Evolutionary conservation across 23 red algal genomes (phyloP), one percentile per base, ranked within the genome.

Genomic region (Gracilaria domingensis): DNA sequence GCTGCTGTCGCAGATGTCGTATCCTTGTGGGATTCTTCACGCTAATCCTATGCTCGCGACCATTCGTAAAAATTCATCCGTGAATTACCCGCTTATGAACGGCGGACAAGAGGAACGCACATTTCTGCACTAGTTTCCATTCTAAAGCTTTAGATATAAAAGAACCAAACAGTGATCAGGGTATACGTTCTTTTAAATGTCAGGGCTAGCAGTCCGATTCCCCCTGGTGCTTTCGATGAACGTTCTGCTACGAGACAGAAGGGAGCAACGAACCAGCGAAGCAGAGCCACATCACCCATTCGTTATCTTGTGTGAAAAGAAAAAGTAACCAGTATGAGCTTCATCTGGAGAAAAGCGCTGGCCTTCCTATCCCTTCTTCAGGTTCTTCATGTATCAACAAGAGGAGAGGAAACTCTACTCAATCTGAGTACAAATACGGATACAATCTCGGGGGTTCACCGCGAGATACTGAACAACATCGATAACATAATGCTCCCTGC

Each of bases 81-180:
- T 77, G 72, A 77, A 77, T 49, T 51, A 77, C 42, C 72, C 72
- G 72, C 26, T 77, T 50, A 77, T 16, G 72, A 77, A 77, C 72
- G 72, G 72, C 26, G 72, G 72, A 23, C 38, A 12, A 32, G 12
- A 28, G 17, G 23, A 25, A 0, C 32, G 23, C 50, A 1, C 17
- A 32, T 11, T 77, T 4, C 42, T 77, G 72, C 72, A 77, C 38
- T 69, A 36, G 64, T 36, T 37, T 9, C 11, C 64, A 37, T 13
- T 45, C 11, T n/a, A n/a, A n/a, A n/a, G 42, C 11, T 45, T 45
- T 11, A 7, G 42, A 11, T 45, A 45, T 11, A 45, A 45, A 45
- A 65, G 60, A 69, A 69, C 64, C 38, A 20, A 6, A 37, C 16
- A 20, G 8, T 12, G 13, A 11, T 12, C 32, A 18, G 13, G 20